These are phyloP conservation scores for Vigna nakashimae DNA, from an alignment of 306 rosid genomes.

Conservation along the genomic window DNA sequence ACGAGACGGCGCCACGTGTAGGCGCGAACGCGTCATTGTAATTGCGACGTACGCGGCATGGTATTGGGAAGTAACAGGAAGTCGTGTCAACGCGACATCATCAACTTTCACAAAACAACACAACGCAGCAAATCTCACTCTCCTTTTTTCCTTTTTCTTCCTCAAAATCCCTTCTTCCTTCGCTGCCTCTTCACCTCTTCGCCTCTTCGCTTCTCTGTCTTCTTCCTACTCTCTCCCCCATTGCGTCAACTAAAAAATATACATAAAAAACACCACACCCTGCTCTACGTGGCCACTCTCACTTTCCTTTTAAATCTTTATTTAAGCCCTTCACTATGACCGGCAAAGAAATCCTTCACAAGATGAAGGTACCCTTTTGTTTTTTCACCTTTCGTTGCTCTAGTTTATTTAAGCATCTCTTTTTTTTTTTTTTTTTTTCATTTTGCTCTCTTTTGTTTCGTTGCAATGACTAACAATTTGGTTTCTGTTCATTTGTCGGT, in stretches of 20 bases:
- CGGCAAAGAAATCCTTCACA: constrained; percentile 75
- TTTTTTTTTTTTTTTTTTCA: background rate
- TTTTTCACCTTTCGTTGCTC: background rate
- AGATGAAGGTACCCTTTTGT: constrained; percentile 73
- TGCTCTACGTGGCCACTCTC: background rate
- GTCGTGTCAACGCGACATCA: constrained; percentile 60
- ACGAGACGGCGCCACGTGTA: background rate
- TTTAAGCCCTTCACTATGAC: constrained; percentile 52
- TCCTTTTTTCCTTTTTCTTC: constrained; percentile 9
- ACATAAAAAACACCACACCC: background rate
- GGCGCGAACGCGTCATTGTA: constrained; percentile 41
- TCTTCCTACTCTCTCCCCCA: constrained; percentile 37
- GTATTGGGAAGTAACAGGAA: constrained; percentile 15
- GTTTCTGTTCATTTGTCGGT: background rate
- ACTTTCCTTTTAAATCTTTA: background rate
- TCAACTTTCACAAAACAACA: background rate
- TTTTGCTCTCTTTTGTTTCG: background rate
- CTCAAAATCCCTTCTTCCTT: background rate
- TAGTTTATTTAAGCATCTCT: too few species aligned
- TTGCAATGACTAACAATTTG: background rate
- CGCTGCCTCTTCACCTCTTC: background rate
- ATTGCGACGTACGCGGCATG: constrained; percentile 53
- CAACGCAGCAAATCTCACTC: constrained; percentile 3
- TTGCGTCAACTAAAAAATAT: background rate
- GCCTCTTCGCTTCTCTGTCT: background rate